Percentiles rank a stretch among this genome's conserved stretches.
Conservation (phyloP, 768 basidiomycete genomes). For the Russula lepida region DNA sequence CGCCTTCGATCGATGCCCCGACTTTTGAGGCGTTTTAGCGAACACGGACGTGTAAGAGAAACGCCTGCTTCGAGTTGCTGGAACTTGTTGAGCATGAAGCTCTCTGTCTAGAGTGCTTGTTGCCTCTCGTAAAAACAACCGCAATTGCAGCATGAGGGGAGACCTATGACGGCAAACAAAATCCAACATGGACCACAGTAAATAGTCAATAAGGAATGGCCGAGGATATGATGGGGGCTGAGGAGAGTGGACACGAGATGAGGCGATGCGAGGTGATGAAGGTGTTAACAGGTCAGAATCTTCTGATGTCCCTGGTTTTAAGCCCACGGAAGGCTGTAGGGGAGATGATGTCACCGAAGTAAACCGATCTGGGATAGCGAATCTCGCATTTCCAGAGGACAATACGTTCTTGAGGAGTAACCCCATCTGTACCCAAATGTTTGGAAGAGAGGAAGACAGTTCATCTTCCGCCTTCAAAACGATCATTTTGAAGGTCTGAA, state of each 20-base stretch:
- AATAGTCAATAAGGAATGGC: conserved; percentile 61
- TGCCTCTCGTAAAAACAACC: conserved; percentile 57
- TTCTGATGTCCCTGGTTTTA: conserved; percentile 8
- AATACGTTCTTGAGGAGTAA: conserved; percentile 43
- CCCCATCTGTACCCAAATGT: conserved; percentile 58
- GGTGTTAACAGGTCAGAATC: conserved; percentile 22
- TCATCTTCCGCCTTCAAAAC: conserved; percentile 55
- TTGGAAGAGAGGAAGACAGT: conserved; percentile 44
- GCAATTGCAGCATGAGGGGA: conserved; percentile 59
- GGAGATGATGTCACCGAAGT: conserved; percentile 46
- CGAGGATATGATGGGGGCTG: conserved; percentile 24
- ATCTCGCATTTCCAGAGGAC: conserved; percentile 52
- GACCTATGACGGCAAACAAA: conserved; percentile 53
- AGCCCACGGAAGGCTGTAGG: conserved; percentile 34
- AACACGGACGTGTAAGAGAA: conserved; percentile 41
- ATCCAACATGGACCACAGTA: conserved; percentile 65
- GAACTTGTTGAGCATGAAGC: conserved; percentile 30
- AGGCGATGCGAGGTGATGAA: conserved; percentile 19
- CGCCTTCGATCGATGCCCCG: conserved; percentile 26
- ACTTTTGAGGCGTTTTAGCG: conserved; percentile 47
- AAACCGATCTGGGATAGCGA: conserved; percentile 40
- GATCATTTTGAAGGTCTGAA: conserved; percentile 64
- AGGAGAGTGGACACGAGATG: conserved; percentile 25
- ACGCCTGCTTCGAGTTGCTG: conserved; percentile 30
- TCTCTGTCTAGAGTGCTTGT: conserved; percentile 46